Percentiles rank a stretch among this genome's conserved stretches.
Evolutionary conservation across 2,329 filamentous ascomycete genomes (phyloP).

Genomic region (Trichoderma aggressivum): DNA sequence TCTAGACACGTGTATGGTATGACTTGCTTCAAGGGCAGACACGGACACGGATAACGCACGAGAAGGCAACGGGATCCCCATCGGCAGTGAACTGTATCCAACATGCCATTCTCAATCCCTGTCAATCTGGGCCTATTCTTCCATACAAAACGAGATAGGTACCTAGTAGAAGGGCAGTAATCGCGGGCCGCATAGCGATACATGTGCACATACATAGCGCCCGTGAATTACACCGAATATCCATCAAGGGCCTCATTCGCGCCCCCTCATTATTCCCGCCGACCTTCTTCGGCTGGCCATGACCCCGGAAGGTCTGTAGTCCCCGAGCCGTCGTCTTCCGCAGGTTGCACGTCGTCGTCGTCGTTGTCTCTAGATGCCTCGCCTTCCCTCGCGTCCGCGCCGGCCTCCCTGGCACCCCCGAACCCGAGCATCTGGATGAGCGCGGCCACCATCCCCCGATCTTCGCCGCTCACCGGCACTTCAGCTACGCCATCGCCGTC

Average conservation of each 20-base stretch:
- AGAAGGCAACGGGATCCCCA: neutral
- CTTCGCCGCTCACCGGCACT: slow-evolving; percentile 25
- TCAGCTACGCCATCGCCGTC: slow-evolving; percentile 28
- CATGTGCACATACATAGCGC: neutral
- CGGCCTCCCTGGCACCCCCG: neutral
- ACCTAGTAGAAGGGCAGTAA: neutral
- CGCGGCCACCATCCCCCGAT: slow-evolving; percentile 28
- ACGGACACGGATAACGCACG: neutral
- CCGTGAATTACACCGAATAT: neutral
- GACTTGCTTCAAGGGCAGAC: neutral
- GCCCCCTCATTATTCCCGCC: neutral
- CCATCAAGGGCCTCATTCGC: neutral
- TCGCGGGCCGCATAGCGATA: neutral
- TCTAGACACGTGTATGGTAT: neutral
- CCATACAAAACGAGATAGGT: neutral
- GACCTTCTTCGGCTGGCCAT: slow-evolving; percentile 33
- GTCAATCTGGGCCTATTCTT: neutral
- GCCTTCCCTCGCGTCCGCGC: slow-evolving; percentile 19
- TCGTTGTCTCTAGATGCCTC: neutral
- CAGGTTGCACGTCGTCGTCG: neutral
- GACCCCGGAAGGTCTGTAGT: slow-evolving; percentile 29
- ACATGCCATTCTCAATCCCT: neutral
- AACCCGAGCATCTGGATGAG: slow-evolving; percentile 29
- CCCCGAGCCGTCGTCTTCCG: neutral
- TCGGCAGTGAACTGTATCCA: neutral